phyloP scores from a whole-genome alignment of 192 early-diverging fungal species.

The Podila minutissima region DNA sequence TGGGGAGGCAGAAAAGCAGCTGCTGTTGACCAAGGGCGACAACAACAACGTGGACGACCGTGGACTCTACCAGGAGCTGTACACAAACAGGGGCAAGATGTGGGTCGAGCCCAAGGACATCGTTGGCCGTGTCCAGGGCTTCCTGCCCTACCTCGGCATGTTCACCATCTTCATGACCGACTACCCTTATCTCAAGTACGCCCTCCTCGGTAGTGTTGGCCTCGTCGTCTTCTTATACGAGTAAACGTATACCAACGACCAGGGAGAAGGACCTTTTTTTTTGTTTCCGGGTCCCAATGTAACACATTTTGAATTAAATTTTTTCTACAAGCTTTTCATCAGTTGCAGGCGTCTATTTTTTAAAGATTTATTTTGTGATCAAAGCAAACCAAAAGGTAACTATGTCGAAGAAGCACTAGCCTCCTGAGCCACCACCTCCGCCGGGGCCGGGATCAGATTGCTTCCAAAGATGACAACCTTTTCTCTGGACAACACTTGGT shows the following conservation, averaged over 20 bases:
- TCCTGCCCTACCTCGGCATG: conserved; percentile 94
- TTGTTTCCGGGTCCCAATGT: no score
- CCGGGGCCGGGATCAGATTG: conserved; percentile 23
- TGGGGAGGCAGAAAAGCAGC: conserved; percentile 77
- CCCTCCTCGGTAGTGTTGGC: conserved; percentile 80
- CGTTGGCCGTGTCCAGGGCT: conserved; percentile 86
- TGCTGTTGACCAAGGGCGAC: conserved; percentile 96
- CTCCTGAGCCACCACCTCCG: neutral
- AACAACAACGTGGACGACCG: conserved; percentile 94
- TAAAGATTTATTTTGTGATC: no score
- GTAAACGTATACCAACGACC: neutral
- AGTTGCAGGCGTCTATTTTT: no score
- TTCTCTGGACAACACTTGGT: conserved; percentile 23
- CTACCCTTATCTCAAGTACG: conserved; percentile 91
- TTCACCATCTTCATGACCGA: conserved; percentile 97
- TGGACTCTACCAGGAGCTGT: conserved; percentile 73
- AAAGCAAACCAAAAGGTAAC: no score
- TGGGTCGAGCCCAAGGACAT: conserved; percentile 94
- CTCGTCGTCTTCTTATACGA: conserved; percentile 69
- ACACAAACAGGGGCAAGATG: conserved; percentile 74
- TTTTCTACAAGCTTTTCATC: no score
- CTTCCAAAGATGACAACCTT: conserved; percentile 33
- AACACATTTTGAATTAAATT: no score
- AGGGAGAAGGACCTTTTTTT: no score
- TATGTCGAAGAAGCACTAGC: no score